Percentiles rank a stretch among this genome's conserved stretches.
phyloP scores from a whole-genome alignment of 106 monocot genomes.

The Platanthera zijinensis region DNA sequence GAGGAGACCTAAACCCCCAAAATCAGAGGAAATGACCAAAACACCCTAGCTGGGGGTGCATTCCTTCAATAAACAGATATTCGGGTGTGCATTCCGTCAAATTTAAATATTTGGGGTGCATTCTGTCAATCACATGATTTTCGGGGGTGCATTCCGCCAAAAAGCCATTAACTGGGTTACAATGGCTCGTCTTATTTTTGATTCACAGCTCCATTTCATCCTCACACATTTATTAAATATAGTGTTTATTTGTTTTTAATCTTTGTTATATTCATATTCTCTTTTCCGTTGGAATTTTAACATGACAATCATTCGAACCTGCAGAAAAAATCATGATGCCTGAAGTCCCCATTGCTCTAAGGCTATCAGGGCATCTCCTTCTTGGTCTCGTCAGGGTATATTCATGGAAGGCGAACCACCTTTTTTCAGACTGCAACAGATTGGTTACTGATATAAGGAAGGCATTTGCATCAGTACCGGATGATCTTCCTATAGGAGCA shows the following conservation, averaged over 20 bases:
- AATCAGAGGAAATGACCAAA: too few species aligned
- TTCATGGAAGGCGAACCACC: slow-evolving; percentile 83
- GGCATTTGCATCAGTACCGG: slow-evolving; percentile 32
- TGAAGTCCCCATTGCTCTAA: slow-evolving; percentile 79
- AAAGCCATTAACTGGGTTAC: too few species aligned
- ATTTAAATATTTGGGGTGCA: too few species aligned
- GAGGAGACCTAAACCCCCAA: too few species aligned
- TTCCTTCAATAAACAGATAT: too few species aligned
- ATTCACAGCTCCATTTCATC: too few species aligned
- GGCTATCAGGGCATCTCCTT: slow-evolving; percentile 80
- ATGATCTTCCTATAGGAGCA: slow-evolving; percentile 55
- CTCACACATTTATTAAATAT: too few species aligned
- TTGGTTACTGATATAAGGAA: slow-evolving; percentile 37
- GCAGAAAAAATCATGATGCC: slow-evolving; percentile 74
- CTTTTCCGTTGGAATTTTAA: not conserved
- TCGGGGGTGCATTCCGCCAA: too few species aligned
- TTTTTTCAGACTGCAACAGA: slow-evolving; percentile 60
- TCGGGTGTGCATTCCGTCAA: too few species aligned
- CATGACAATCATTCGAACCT: not conserved
- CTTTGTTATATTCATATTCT: not conserved
- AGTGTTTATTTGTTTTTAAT: not conserved
- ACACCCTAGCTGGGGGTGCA: too few species aligned
- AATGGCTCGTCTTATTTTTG: too few species aligned
- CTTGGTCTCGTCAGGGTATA: slow-evolving; percentile 80
- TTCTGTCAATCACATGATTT: too few species aligned